These are phyloP conservation scores for Ceratobasidium sp. DNA, from an alignment of 1,284 basidiomycete genomes.

Conservation along the genomic window DNA sequence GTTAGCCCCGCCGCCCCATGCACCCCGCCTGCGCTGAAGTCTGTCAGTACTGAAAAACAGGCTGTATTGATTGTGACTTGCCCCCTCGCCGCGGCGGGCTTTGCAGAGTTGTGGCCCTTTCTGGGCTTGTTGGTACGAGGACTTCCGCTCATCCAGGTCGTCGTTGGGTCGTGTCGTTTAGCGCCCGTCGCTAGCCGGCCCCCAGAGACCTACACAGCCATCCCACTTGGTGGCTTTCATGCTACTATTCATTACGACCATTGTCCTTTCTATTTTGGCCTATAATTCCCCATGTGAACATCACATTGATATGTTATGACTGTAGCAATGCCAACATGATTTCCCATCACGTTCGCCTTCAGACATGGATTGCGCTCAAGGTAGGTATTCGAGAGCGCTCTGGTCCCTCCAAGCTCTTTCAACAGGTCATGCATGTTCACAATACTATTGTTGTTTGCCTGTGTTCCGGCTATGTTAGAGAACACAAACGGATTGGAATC, in stretches of 20 bases:
- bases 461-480: slow-evolving; percentile 29
- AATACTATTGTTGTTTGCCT: slow-evolving; percentile 92
- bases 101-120: not conserved
- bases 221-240: too few relatives aligned
- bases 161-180: slow-evolving; percentile 18
- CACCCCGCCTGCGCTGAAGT: slow-evolving; percentile 7
- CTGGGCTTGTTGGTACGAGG: slow-evolving; percentile 4
- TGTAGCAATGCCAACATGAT: slow-evolving; percentile 91
- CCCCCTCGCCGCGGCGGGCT: slow-evolving; percentile 22
- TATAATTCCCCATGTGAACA: slow-evolving; percentile 59
- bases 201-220: too few relatives aligned
- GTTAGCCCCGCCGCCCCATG: not conserved
- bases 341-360: slow-evolving; percentile 72
- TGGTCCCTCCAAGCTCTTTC: slow-evolving; percentile 71
- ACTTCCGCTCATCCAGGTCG: slow-evolving; percentile 3
- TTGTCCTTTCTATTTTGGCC: not conserved
- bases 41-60: too few relatives aligned
- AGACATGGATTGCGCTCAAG: slow-evolving; percentile 96
- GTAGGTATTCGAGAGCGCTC: slow-evolving; percentile 86
- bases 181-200: slow-evolving; percentile 2
- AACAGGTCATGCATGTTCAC: slow-evolving; percentile 74
- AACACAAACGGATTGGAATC: too few relatives aligned
- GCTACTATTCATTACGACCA: too few relatives aligned
- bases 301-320: slow-evolving; percentile 94
- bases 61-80: not conserved